Percentiles rank a stretch among this genome's conserved stretches.
phyloP scores from a whole-genome alignment of 2,329 filamentous ascomycete genomes.

The Trichoderma gracile region DNA sequence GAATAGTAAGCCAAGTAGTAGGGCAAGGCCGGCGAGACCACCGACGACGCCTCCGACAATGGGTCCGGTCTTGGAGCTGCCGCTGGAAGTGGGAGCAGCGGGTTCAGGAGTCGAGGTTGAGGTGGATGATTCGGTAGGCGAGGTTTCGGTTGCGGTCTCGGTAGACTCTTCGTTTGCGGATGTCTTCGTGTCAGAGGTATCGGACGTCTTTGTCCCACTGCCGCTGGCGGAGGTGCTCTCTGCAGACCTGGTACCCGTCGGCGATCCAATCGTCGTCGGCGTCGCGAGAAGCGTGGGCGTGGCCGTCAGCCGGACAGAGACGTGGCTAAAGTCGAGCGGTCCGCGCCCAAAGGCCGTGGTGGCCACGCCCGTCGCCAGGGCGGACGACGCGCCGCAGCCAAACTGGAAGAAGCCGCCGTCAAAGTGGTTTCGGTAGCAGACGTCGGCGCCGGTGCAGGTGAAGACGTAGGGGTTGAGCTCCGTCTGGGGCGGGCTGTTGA shows the following conservation, averaged over 20 bases:
- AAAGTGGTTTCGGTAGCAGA: slow-evolving; percentile 59
- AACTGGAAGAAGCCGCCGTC: slow-evolving; percentile 58
- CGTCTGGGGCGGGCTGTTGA: slow-evolving; percentile 50
- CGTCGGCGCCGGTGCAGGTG: slow-evolving; percentile 52
- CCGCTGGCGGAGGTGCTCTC: background rate
- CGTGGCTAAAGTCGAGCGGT: slow-evolving; percentile 39
- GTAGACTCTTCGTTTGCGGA: slow-evolving; percentile 12
- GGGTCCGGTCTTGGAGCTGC: slow-evolving; percentile 44
- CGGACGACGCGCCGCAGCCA: slow-evolving; percentile 54
- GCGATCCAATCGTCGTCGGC: slow-evolving; percentile 45
- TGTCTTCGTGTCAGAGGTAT: slow-evolving; percentile 16
- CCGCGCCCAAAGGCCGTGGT: slow-evolving; percentile 47
- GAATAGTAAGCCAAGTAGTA: slow-evolving; percentile 45
- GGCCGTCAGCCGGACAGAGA: slow-evolving; percentile 46
- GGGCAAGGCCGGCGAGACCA: slow-evolving; percentile 50
- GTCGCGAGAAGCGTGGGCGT: slow-evolving; percentile 42
- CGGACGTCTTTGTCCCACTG: background rate
- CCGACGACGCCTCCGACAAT: slow-evolving; percentile 58
- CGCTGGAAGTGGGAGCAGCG: slow-evolving; percentile 35
- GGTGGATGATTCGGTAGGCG: slow-evolving; percentile 12
- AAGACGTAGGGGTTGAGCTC: slow-evolving; percentile 58
- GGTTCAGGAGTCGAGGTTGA: slow-evolving; percentile 30
- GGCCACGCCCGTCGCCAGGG: slow-evolving; percentile 51
- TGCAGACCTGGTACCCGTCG: background rate
- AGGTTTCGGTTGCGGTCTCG: background rate